Conservation (phyloP, 192 early-diverging fungal species). For the Mortierella alpina region DNA sequence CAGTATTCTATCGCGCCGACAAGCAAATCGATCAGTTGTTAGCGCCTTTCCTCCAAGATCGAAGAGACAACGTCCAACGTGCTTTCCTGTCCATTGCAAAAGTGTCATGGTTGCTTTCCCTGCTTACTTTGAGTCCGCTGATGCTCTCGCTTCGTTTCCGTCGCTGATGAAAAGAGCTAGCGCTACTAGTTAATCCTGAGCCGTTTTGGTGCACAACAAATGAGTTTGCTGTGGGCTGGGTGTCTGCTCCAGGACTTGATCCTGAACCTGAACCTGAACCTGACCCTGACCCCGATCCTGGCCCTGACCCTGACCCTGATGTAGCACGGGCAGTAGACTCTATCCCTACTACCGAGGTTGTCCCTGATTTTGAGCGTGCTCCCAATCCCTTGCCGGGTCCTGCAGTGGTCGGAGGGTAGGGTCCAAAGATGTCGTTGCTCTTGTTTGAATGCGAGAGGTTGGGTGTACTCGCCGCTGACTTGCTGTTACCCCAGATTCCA, state of each 20-base stretch:
- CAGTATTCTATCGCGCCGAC: conserved; percentile 22
- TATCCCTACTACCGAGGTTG: background rate
- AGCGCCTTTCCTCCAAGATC: background rate
- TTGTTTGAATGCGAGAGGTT: conserved; percentile 15
- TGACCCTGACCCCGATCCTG: background rate
- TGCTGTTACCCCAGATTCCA: conserved; percentile 27
- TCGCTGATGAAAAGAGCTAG: conserved; percentile 34
- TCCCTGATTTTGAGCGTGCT: background rate
- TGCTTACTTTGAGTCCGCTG: conserved; percentile 32
- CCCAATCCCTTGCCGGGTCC: conserved; percentile 4
- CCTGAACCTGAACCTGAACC: no score
- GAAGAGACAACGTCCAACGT: background rate
- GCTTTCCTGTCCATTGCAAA: background rate
- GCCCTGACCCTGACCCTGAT: conserved; percentile 5
- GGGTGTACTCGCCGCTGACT: conserved; percentile 37
- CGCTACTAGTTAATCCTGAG: conserved; percentile 1
- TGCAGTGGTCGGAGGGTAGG: background rate
- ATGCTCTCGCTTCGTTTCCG: conserved; percentile 48
- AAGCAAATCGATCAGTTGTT: background rate
- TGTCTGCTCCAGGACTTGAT: no score
- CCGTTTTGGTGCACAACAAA: background rate
- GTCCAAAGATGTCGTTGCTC: conserved; percentile 1
- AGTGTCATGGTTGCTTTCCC: background rate
- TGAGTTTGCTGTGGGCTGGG: no score
- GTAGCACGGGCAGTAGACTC: background rate